Base-by-base conservation (phyloP, 148 eudicot genomes). In the Oxyria digyna region DNA sequence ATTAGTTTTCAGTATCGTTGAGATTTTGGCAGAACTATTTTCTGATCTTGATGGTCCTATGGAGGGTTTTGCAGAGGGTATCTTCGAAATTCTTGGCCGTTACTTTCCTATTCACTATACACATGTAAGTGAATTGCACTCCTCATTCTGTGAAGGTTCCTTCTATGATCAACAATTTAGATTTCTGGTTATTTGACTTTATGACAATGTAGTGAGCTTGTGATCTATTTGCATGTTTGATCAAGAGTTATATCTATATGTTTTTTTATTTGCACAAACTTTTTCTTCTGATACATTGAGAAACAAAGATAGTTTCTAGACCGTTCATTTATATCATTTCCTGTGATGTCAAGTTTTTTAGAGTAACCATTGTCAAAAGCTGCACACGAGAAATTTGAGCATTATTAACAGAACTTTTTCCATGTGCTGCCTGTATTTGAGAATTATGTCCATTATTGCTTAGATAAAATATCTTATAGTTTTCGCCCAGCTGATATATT, bases 71-170 rank as follows among this genome's bases (percentile, higher is more conserved):
- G 90, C 92, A 1, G 92, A 77, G 78, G 97, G 88, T 64, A 80
- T 94, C 67, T 89, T 90, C 74, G 96, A 87, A 42, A 85, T 82
- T 45, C 73, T 94, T 52, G 95, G 97, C 43, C 69, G 82, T 71
- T 94, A 94, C 78, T 94, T 90, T 74, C 98, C 98, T 20, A 84
- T 94, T 64, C 96, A 90, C 71, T 94, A 85, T 75, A 94, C 96
- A 41, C 97, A 90, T 82, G 98, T 93, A 78, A 86, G 97, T 78
- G 40, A 42, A 57, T 75, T 17, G 29, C 65, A 31, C 38, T 59
- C 35, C 14, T 29, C n/a, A 29, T 59, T 4, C 29, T 24, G 6
- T 54, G 62, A 10, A 24, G 62, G 24, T 12, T 24, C 31, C 31
- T 24, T 54, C 32, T 31, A 54, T 54, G 62, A 10, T 54, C 27